phyloP scores from a whole-genome alignment of 371 early-diverging fungal genomes.

The Catenaria anguillulae region DNA sequence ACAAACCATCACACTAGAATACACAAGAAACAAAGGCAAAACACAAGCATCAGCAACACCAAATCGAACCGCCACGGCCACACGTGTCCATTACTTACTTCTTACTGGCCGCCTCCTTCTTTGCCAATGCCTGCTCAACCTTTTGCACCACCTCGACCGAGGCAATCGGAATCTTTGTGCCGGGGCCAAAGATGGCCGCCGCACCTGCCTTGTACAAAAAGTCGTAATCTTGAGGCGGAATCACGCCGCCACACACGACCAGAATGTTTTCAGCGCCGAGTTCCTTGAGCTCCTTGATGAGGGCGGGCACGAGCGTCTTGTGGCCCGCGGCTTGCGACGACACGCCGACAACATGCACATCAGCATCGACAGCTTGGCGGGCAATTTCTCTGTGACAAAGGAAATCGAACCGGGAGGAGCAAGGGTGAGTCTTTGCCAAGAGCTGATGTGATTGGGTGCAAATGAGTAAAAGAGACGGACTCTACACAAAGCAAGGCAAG shows the following conservation, averaged over 20 bases:
- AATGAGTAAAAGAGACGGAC: no score
- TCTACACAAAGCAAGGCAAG: no score
- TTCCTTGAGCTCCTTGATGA: conserved; percentile 52
- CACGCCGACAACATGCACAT: conserved; percentile 73
- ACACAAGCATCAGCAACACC: no score
- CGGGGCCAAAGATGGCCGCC: conserved; percentile 61
- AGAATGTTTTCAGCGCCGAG: conserved; percentile 50
- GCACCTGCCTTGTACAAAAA: conserved; percentile 62
- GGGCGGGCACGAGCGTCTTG: conserved; percentile 61
- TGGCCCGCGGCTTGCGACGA: conserved; percentile 74
- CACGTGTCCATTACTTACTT: no score
- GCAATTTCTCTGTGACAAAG: conserved; percentile 75
- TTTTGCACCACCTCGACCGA: conserved; percentile 56
- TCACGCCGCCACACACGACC: conserved; percentile 68
- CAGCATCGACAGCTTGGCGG: conserved; percentile 68
- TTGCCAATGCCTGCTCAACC: conserved; percentile 22
- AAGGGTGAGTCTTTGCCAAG: conserved; percentile 15
- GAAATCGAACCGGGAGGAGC: no score
- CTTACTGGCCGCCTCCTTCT: no score
- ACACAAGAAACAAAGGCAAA: no score
- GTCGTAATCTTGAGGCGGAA: conserved; percentile 67
- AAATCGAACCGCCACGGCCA: no score
- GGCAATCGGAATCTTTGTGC: conserved; percentile 62
- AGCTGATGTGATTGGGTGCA: no score
- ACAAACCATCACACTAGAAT: no score